These are phyloP conservation scores for Pythium aristosporum DNA, from an alignment of 352 stramenopile genomes.

Conservation along the genomic window DNA sequence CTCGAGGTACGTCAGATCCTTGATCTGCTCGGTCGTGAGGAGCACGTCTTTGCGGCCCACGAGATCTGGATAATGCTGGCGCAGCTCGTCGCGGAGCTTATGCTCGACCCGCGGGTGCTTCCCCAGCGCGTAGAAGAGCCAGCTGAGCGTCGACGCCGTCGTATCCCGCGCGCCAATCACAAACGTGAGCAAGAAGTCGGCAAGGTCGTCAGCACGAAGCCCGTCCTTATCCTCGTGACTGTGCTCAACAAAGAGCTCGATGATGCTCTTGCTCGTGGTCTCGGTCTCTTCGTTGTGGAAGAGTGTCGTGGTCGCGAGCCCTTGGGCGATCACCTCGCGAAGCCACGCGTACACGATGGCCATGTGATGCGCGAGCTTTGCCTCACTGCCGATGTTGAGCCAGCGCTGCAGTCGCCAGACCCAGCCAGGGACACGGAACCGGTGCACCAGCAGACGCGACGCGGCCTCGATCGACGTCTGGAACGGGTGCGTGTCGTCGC, in stretches of 20 bases:
- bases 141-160: no score
- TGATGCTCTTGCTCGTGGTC: slow-evolving; percentile 22
- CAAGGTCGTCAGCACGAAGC: slow-evolving; percentile 19
- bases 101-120: no score
- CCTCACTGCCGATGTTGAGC: slow-evolving; percentile 45
- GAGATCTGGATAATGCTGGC: no score
- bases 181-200: no score
- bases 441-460: slow-evolving; percentile 33
- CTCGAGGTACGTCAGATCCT: no score
- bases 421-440: slow-evolving; percentile 29
- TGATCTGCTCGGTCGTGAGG: no score
- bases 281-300: no score
- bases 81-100: no score
- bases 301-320: no score
- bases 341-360: slow-evolving; percentile 43
- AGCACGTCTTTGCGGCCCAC: no score
- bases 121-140: no score
- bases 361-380: slow-evolving; percentile 31
- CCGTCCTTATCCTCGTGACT: slow-evolving; percentile 23
- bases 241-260: slow-evolving; percentile 23
- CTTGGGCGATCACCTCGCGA: slow-evolving; percentile 38
- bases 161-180: no score
- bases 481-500: slow-evolving; percentile 43
- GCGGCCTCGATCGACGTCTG: slow-evolving; percentile 42
- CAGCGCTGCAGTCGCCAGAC: slow-evolving; percentile 11